These are phyloP conservation scores for Russula griseocarnosa DNA, from an alignment of 768 basidiomycete genomes.

Conservation along the genomic window DNA sequence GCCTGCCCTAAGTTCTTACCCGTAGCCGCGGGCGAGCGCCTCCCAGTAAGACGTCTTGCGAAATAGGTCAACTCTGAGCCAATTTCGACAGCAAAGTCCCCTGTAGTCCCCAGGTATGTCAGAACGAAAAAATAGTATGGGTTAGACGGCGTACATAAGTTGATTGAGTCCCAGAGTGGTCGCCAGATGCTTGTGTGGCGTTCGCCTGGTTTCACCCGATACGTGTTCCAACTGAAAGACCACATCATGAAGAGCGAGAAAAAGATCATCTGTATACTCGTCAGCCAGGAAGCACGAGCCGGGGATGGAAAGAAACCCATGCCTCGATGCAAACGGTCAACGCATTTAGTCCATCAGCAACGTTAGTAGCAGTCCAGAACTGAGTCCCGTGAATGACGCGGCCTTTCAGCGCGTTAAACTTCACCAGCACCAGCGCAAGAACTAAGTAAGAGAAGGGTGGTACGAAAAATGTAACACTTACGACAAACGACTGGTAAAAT, in stretches of 20 bases:
- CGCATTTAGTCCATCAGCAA: conserved; percentile 80
- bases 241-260: conserved; percentile 77
- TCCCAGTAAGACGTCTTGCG: conserved; percentile 40
- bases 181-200: conserved; percentile 57
- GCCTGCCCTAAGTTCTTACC: conserved; percentile 10
- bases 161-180: conserved; percentile 66
- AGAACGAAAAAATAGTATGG: background rate
- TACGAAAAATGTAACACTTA: conserved; percentile 30
- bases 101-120: background rate
- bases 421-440: conserved; percentile 12
- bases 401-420: conserved; percentile 67
- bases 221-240: conserved; percentile 74
- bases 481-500: conserved; percentile 80
- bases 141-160: conserved; percentile 40
- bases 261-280: conserved; percentile 64
- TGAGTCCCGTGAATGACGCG: conserved; percentile 70
- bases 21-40: conserved; percentile 6
- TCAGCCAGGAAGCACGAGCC: conserved; percentile 13
- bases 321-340: conserved; percentile 83
- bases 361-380: conserved; percentile 82
- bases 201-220: conserved; percentile 41
- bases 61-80: conserved; percentile 59
- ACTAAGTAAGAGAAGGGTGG: background rate
- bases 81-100: conserved; percentile 48
- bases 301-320: conserved; percentile 17